Evolutionary conservation across 345 rosid species (phyloP).

Genomic region (Gossypium herbaceum): DNA sequence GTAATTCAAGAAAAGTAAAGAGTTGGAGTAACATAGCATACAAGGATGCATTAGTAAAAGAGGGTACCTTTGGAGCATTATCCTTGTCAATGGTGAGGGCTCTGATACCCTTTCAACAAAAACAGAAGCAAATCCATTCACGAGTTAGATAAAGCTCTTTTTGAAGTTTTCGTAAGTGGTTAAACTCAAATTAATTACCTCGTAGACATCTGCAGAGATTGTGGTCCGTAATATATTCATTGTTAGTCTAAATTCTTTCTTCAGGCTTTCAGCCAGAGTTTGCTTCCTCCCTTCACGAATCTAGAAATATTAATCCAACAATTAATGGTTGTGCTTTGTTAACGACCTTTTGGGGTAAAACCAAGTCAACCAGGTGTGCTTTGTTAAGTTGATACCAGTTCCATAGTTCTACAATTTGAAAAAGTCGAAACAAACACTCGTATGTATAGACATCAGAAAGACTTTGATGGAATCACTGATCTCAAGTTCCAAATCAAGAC

Average conservation of each 20-base stretch:
- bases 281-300: slow-evolving; percentile 84
- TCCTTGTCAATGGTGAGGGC: slow-evolving; percentile 90
- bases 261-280: slow-evolving; percentile 60
- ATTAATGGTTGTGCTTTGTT: not conserved
- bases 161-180: not conserved
- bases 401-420: not conserved
- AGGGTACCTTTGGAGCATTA: slow-evolving; percentile 79
- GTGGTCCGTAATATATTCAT: slow-evolving; percentile 53
- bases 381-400: not conserved
- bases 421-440: not conserved
- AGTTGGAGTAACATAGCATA: not conserved
- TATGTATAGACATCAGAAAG: not conserved
- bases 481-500: not conserved
- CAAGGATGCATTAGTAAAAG: not conserved
- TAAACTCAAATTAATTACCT: slow-evolving; percentile 38
- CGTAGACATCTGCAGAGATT: slow-evolving; percentile 77
- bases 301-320: slow-evolving; percentile 31
- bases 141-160: not conserved
- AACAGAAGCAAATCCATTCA: slow-evolving; percentile 10
- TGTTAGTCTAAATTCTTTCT: slow-evolving; percentile 82
- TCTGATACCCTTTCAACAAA: slow-evolving; percentile 65
- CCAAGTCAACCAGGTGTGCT: not conserved
- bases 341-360: not conserved
- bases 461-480: slow-evolving; percentile 3
- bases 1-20: not conserved